Evolutionary conservation across 495 filamentous ascomycete species (phyloP).

Genomic region (Penicillium coffeae): DNA sequence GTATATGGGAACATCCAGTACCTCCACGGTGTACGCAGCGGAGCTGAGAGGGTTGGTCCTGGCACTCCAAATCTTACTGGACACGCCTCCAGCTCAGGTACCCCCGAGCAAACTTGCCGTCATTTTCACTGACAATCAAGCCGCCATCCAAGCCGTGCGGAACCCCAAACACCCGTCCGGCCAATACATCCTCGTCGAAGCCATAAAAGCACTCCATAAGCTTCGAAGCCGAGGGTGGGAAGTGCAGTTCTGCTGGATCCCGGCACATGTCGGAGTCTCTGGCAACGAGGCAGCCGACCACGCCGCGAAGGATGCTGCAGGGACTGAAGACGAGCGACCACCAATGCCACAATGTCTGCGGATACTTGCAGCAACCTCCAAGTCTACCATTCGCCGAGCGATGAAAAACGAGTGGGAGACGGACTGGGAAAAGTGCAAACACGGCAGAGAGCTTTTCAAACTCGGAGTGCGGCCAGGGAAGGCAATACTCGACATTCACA

Average conservation of each 20-base stretch:
- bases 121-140: constrained; percentile 15
- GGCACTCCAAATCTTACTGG: constrained; percentile 3
- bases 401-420: neutral
- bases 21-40: constrained; percentile 1
- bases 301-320: constrained; percentile 4
- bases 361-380: constrained; percentile 8
- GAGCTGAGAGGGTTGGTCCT: constrained; percentile 1
- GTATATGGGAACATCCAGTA: constrained; percentile 2
- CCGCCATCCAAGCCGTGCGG: constrained; percentile 6
- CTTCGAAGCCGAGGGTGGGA: constrained; percentile 1
- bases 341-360: constrained; percentile 8
- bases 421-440: too few relatives aligned
- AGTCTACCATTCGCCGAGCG: neutral
- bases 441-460: too few relatives aligned
- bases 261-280: constrained; percentile 21
- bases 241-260: constrained; percentile 17
- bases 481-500: too few relatives aligned
- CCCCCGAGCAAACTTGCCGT: neutral
- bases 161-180: constrained; percentile 8
- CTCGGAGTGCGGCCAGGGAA: too few relatives aligned
- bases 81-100: constrained; percentile 1
- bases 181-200: constrained; percentile 8
- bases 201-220: constrained; percentile 2
- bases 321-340: neutral
- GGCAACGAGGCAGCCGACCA: constrained; percentile 25